Base-by-base conservation (phyloP, 2,329 filamentous ascomycete species). In the Orbilia oligospora region DNA sequence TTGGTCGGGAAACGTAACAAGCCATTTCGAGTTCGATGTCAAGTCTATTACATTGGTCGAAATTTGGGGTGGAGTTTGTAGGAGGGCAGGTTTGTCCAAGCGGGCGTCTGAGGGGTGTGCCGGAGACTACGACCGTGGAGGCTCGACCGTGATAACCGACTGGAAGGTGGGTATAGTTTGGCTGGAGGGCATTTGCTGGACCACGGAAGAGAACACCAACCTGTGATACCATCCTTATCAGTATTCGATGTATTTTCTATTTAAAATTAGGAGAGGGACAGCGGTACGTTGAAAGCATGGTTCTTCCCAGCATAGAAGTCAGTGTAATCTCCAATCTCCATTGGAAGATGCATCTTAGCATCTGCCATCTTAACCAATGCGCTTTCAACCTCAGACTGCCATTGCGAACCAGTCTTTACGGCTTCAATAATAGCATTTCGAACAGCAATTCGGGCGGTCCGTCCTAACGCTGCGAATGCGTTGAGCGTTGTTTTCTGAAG, bases 271-370 rank as follows among this genome's bases (percentile, higher is more conserved):
- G 44, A 24, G 24, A 27, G 22, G 51, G 18, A 46, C 22, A 18
- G 12, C 27, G n/a, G 22, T 69, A 78, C 81, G n/a, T 81, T 80
- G 85, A 90, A 91, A 18, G 93, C 93, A 84, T 96, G 93, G 83
- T 94, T 91, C 80, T 91, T 86, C 14, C 93, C 93, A 9, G 91
- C 92, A 83, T 93, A 96, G 86, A 96, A 96, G 84, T 96, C 93
- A 0, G 92, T 93, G 84, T 95, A 96, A 83, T 95, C 92, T 27
- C 92, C 91, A 81, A 95, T 93, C 69, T 87, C 87, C 89, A 96
- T 90, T 1, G 93, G 93, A 6, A 95, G 83, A 82, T 94, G 91
- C 83, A 88, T 90, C 80, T 87, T 88, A 61, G 91, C 88, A 20
- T 89, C 85, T 3, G 86, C 85, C 58, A 90, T 87, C 0, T 87